Percentiles rank a stretch among this genome's conserved stretches.
phyloP scores from a whole-genome alignment of 106 monocot species.

The Iris macrosiphon region DNA sequence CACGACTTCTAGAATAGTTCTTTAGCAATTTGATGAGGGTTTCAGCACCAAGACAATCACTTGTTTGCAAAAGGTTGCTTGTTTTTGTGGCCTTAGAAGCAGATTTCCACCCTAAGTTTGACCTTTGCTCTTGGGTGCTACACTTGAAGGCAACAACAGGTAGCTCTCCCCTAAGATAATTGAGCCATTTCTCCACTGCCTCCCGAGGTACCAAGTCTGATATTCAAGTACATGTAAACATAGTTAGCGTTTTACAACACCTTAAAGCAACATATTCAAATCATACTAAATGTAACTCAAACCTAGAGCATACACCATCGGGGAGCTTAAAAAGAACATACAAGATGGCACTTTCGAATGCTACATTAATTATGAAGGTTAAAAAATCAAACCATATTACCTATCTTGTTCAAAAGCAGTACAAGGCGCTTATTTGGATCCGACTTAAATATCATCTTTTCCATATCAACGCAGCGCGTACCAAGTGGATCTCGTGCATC shows the following conservation, averaged over 20 bases:
- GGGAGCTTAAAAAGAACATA: no score
- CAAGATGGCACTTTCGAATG: no score
- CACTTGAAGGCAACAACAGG: constrained; percentile 99
- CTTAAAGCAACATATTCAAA: no score
- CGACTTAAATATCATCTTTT: constrained; percentile 76
- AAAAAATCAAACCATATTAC: constrained; percentile 16
- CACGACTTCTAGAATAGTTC: constrained; percentile 90
- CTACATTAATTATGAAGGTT: no score
- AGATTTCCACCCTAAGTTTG: constrained; percentile 89
- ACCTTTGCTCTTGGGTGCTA: constrained; percentile 85
- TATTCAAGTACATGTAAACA: no score
- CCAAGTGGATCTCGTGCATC: constrained; percentile 98
- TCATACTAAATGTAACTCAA: no score
- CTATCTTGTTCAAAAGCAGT: constrained; percentile 95
- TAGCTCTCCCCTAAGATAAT: constrained; percentile 81
- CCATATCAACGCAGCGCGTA: constrained; percentile 86
- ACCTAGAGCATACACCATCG: no score
- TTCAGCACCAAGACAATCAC: constrained; percentile 98
- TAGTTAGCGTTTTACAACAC: no score
- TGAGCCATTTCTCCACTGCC: constrained; percentile 96
- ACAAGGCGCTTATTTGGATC: constrained; percentile 90
- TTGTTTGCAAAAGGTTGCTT: constrained; percentile 61
- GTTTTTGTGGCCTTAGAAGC: constrained; percentile 46
- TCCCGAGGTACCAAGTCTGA: constrained; percentile 91
- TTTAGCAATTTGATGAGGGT: constrained; percentile 87